Conservation (phyloP, 2,329 filamentous ascomycete genomes). For the Talaromyces albobiverticillius region DNA sequence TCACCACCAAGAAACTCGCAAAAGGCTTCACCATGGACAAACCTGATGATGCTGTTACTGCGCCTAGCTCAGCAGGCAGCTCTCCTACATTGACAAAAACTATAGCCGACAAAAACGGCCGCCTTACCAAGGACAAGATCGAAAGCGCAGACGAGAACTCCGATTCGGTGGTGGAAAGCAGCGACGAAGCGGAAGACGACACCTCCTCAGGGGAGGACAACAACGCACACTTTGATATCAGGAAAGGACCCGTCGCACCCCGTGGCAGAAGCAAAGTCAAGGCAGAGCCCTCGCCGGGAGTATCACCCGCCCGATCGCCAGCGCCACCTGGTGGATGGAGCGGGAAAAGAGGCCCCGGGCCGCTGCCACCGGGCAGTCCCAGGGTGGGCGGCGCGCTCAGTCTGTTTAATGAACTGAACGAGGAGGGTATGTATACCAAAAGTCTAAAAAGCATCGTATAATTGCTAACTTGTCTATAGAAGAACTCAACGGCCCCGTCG, state of each 20-base stretch:
- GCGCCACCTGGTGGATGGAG: constrained; percentile 34
- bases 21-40: neutral
- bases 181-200: constrained; percentile 56
- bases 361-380: constrained; percentile 12
- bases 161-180: constrained; percentile 62
- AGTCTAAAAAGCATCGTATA: too few species aligned
- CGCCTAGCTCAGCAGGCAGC: neutral
- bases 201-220: constrained; percentile 63
- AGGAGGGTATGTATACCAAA: constrained; percentile 79
- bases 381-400: constrained; percentile 52
- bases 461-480: constrained; percentile 1
- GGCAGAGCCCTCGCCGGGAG: constrained; percentile 5
- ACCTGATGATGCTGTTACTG: neutral
- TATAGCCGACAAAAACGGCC: constrained; percentile 44
- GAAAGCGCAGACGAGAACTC: constrained; percentile 59
- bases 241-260: constrained; percentile 36
- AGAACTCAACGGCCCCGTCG: constrained; percentile 12
- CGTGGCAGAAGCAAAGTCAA: constrained; percentile 29
- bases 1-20: neutral
- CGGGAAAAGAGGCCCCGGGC: constrained; percentile 24
- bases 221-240: constrained; percentile 42
- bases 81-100: constrained; percentile 1
- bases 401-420: constrained; percentile 70
- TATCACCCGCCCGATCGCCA: constrained; percentile 12
- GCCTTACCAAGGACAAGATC: constrained; percentile 68